These are phyloP conservation scores for Emmonsiellopsis sp. DNA, from an alignment of 2,329 filamentous ascomycete genomes.

Conservation along the genomic window DNA sequence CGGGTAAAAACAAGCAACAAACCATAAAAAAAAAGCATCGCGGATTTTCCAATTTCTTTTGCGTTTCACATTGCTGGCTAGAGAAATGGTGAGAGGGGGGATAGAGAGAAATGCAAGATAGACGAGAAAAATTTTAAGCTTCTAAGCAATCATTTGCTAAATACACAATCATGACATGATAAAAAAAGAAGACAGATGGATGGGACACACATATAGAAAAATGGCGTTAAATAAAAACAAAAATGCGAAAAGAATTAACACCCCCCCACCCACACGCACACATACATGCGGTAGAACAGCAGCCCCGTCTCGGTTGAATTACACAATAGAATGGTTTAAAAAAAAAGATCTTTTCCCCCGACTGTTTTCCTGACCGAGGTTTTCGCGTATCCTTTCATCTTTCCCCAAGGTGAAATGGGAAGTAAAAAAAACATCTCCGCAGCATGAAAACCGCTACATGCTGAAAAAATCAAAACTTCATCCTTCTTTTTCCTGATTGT, in stretches of 20 bases:
- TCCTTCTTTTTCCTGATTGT: background rate
- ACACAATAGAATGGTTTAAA: no score
- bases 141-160: conserved; percentile 3
- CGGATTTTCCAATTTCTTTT: background rate
- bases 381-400: background rate
- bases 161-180: conserved; percentile 7
- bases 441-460: background rate
- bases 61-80: background rate
- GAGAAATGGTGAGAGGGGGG: no score
- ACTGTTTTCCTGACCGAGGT: no score
- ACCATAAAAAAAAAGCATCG: no score
- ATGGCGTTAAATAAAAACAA: conserved; percentile 1
- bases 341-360: no score
- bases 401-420: background rate
- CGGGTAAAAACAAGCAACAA: no score
- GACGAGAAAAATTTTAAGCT: background rate
- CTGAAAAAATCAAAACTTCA: background rate
- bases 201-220: background rate
- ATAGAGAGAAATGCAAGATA: background rate
- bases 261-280: no score
- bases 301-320: no score
- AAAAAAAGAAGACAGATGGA: background rate
- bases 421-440: background rate
- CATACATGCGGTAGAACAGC: no score
- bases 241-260: background rate